Evolutionary conservation across 2,329 filamentous ascomycete genomes (phyloP).

Genomic region (Penicillium thymicola): DNA sequence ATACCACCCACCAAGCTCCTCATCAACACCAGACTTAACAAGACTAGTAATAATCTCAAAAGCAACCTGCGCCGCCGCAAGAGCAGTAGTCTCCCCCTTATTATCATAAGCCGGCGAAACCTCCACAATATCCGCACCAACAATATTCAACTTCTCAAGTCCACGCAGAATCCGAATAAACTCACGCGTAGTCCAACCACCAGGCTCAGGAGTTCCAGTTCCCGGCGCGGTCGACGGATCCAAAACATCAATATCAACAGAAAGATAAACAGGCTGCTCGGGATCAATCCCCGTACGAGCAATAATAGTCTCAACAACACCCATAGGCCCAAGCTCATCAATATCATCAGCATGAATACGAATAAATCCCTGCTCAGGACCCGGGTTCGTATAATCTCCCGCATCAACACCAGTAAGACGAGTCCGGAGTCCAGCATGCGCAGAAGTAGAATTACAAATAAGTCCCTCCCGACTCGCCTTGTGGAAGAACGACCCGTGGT

Average conservation of each 20-base stretch:
- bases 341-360: slow-evolving; percentile 83
- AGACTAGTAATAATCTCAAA: slow-evolving; percentile 75
- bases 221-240: slow-evolving; percentile 69
- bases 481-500: slow-evolving; percentile 91
- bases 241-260: slow-evolving; percentile 76
- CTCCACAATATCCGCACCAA: slow-evolving; percentile 88
- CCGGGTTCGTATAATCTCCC: slow-evolving; percentile 64
- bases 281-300: slow-evolving; percentile 61
- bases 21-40: slow-evolving; percentile 44
- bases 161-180: slow-evolving; percentile 78
- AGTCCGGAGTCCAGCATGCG: slow-evolving; percentile 81
- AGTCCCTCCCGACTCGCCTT: slow-evolving; percentile 77
- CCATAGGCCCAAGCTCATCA: slow-evolving; percentile 71
- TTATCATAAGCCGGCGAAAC: slow-evolving; percentile 83
- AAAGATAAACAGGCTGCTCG: slow-evolving; percentile 75
- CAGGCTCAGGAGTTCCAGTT: slow-evolving; percentile 84
- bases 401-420: slow-evolving; percentile 65
- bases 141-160: slow-evolving; percentile 76
- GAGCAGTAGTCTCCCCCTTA: slow-evolving; percentile 71
- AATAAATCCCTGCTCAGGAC: slow-evolving; percentile 73
- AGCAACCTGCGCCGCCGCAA: slow-evolving; percentile 78
- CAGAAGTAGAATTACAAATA: slow-evolving; percentile 68
- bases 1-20: slow-evolving; percentile 43
- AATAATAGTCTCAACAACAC: slow-evolving; percentile 69
- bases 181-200: slow-evolving; percentile 87